Evolutionary conservation across 768 basidiomycete genomes (phyloP), one percentile per base, ranked within the genome.

Genomic region (Cantharellus cinnabarinus): DNA sequence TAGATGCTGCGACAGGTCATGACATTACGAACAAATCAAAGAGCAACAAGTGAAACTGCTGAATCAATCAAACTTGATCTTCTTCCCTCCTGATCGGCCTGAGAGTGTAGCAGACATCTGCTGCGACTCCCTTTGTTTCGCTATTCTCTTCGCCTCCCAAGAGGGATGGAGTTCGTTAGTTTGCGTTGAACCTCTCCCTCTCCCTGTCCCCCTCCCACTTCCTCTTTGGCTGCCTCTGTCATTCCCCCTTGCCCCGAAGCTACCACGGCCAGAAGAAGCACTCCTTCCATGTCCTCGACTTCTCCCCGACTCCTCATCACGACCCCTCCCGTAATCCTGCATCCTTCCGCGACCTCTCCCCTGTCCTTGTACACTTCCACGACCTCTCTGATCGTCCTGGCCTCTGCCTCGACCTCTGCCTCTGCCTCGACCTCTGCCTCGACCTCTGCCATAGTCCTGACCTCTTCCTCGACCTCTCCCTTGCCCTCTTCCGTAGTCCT

Each of bases 71-170:
- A 77, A 77, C 0, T 71, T 69, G 58, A 95, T 94, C 74, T 95
- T 95, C 68, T 81, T 91, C 35, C 89, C 87, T 69, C 82, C 80
- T 52, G 81, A 74, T 50, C 80, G 77, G 5, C 80, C 69, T 42
- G 84, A 82, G 4, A 73, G 72, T n/a, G 72, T 74, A 2, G 56
- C 54, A 48, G 64, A 29, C 20, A 29, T 29, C 20, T 29, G 20
- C 38, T 54, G 52, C 14, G 52, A 10, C 41, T 63, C 66, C 60
- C 65, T 65, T 62, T 72, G 70, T 70, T 85, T 89, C 61, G 82
- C 69, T 68, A 79, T 82, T 70, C 76, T 77, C 72, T 93, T 97
- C 3, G 95, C 95, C 69, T 88, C 88, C 94, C 95, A 99, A 10
- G 89, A 94, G 2, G 95, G 94, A 70, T 99, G 95, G 59, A 95